Conservation (phyloP, 2,329 filamentous ascomycete species). For the Xylaria sp. region DNA sequence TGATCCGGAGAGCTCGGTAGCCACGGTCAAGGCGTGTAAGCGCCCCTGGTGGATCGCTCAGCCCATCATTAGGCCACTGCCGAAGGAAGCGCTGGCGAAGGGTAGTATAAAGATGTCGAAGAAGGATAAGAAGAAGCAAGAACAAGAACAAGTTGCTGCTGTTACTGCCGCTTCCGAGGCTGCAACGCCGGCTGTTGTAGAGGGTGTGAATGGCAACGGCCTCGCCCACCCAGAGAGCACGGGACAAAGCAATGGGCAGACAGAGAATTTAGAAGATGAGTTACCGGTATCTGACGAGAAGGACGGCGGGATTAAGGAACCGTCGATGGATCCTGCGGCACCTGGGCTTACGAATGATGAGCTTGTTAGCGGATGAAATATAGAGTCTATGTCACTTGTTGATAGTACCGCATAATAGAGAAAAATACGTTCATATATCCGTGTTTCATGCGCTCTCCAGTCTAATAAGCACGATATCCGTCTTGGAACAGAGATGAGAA, state of each 20-base stretch:
- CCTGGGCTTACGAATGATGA: conserved; percentile 41
- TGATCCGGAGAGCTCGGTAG: conserved; percentile 69
- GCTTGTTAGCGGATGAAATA: conserved; percentile 46
- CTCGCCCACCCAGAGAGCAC: background rate
- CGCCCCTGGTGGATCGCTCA: conserved; percentile 92
- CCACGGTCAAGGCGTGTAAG: conserved; percentile 77
- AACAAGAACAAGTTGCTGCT: conserved; percentile 50
- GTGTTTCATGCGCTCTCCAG: background rate
- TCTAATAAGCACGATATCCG: background rate
- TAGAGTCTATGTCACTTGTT: background rate
- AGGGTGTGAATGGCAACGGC: conserved; percentile 1
- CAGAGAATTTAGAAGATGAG: conserved; percentile 35
- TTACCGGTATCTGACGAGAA: conserved; percentile 42
- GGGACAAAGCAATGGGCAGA: conserved; percentile 15
- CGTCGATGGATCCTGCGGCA: conserved; percentile 40
- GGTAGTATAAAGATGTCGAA: conserved; percentile 79
- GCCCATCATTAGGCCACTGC: conserved; percentile 85
- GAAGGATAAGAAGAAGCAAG: conserved; percentile 66
- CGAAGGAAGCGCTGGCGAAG: conserved; percentile 86
- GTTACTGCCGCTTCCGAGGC: conserved; percentile 40
- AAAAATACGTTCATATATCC: conserved; percentile 9
- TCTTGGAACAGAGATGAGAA: too few relatives aligned
- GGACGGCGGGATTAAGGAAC: conserved; percentile 42
- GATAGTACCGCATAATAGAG: background rate
- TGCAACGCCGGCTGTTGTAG: conserved; percentile 40